Percentiles rank a stretch among this genome's conserved stretches.
Conservation (phyloP, 306 rosid species). For the Trifolium repens region DNA sequence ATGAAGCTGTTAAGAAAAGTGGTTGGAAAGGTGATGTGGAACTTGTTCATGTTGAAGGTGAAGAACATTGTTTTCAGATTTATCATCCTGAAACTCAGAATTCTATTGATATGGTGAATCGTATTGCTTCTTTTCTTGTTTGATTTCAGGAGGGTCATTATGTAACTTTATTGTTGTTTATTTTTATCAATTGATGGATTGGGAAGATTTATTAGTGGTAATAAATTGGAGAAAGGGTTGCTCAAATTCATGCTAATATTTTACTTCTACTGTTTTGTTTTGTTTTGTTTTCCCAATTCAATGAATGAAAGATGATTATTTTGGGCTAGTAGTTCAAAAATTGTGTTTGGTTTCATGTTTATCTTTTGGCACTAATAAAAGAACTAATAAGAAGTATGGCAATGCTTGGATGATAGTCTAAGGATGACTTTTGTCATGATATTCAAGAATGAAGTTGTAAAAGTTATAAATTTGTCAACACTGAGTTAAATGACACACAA, state of each 20-base stretch:
- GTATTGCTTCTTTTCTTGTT: conserved; percentile 54
- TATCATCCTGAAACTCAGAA: conserved; percentile 41
- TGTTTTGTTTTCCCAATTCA: background rate
- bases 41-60: conserved; percentile 45
- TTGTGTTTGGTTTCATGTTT: background rate
- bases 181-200: background rate
- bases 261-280: background rate
- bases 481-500: too few species aligned
- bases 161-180: background rate
- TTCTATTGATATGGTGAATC: conserved; percentile 40
- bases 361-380: too few species aligned
- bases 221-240: background rate
- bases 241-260: background rate
- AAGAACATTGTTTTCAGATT: conserved; percentile 56
- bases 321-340: background rate
- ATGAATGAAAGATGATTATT: background rate
- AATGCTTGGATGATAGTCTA: too few species aligned
- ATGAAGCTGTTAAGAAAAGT: conserved; percentile 48
- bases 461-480: too few species aligned
- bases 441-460: too few species aligned
- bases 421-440: too few species aligned
- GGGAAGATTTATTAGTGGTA: background rate
- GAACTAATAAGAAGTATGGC: too few species aligned
- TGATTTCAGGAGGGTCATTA: conserved; percentile 15
- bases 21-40: conserved; percentile 57